Evolutionary conservation across 83 land plant species (phyloP), one percentile per base, ranked within the genome.

Genomic region (Picea abies): DNA sequence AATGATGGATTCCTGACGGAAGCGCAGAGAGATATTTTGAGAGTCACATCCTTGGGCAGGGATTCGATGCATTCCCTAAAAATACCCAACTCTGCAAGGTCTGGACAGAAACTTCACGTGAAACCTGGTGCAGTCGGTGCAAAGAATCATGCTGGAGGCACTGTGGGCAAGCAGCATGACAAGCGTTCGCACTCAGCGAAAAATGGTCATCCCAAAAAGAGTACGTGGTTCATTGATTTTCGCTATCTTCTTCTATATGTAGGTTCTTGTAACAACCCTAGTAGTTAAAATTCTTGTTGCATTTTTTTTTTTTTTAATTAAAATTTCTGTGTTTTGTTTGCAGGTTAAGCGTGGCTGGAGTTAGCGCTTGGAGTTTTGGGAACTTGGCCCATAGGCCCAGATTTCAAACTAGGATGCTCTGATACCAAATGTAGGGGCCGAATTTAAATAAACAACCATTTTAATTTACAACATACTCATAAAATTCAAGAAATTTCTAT

Each of bases 151-250:
- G 60, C 69, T n/a, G 81, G 49, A 22, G 88, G 84, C 32, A 80
- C 82, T 26, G 68, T 83, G 39, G 56, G 56, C 12, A 84, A 83
- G 68, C 60, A 81, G 0, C 58, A 11, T 60, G 85, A 81, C 56
- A 83, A 63, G 52, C 78, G 79, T 63, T 83, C 84, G 19, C 79
- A 79, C 80, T 73, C 87, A 37, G 71, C 62, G 20, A 85, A 35
- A 82, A 81, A 73, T 67, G 83, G 86, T 14, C 82, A 65, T 64
- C 90, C 88, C 14, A 84, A 90, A 60, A 90, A 90, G 60, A 82
- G 92, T 88, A 71, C 25, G 52, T 32, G 23, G 23, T 79, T 12
- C 2, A 37, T 32, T n/a, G 25, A 3, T 12, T 35, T 63, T 23
- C 26, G 25, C 19, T 17, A 67, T 79, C 15, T 12, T 26, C 47